A percentile compares a stretch with the other conserved stretches of the same genome.
These are phyloP conservation scores for Diaporthe sp. DNA, from an alignment of 2,329 filamentous ascomycete genomes.

Conservation along the genomic window DNA sequence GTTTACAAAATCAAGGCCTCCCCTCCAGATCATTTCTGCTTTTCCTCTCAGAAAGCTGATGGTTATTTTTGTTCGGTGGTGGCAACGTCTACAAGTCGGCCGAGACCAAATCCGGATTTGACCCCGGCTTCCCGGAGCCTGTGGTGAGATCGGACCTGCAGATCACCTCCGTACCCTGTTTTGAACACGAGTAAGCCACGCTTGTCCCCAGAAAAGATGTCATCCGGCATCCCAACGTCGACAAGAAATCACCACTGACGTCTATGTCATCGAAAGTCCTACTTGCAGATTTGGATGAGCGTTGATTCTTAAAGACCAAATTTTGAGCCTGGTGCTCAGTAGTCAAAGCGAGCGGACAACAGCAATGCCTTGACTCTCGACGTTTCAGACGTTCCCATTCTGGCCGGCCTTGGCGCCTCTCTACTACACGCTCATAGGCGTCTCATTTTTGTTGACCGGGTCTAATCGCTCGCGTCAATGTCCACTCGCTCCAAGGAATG, in stretches of 20 bases:
- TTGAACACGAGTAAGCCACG: conserved; percentile 36
- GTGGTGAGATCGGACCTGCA: conserved; percentile 24
- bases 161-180: conserved; percentile 35
- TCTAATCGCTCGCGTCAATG: conserved; percentile 28
- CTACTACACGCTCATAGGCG: neutral
- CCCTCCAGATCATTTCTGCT: neutral
- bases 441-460: conserved; percentile 15
- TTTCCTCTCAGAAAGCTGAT: neutral
- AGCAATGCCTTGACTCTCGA: conserved; percentile 34
- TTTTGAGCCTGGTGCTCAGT: conserved; percentile 35
- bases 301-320: neutral
- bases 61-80: conserved; percentile 20
- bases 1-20: neutral
- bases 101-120: conserved; percentile 31
- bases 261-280: neutral
- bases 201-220: conserved; percentile 19
- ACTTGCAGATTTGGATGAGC: neutral
- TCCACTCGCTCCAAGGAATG: conserved; percentile 37
- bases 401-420: neutral
- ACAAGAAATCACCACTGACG: neutral
- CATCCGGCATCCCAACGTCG: conserved; percentile 18
- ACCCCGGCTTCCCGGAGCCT: conserved; percentile 31
- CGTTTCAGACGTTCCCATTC: neutral
- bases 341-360: neutral
- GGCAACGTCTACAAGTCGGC: conserved; percentile 23